phyloP scores from a whole-genome alignment of 2,329 filamentous ascomycete species.

The Xylaria sp. region DNA sequence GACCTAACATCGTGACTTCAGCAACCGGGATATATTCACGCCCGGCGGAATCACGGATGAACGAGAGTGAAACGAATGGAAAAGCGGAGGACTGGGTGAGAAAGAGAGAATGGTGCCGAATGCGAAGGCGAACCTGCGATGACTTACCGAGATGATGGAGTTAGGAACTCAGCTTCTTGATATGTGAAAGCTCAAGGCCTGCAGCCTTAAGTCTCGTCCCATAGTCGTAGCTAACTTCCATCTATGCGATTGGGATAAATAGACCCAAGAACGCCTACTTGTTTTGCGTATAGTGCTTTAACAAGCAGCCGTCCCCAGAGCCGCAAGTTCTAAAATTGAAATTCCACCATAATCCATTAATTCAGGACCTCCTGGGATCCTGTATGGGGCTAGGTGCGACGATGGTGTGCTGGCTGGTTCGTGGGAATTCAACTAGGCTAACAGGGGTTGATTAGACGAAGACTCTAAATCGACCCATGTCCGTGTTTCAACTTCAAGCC shows the following conservation, averaged over 20 bases:
- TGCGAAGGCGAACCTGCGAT: neutral
- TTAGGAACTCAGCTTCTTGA: neutral
- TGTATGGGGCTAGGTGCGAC: neutral
- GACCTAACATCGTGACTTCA: neutral
- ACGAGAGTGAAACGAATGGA: neutral
- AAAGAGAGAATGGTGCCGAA: neutral
- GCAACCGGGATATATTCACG: conserved; percentile 1
- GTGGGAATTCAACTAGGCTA: neutral
- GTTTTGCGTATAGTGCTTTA: neutral
- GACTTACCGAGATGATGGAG: neutral
- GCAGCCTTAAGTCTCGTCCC: neutral
- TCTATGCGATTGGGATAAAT: neutral
- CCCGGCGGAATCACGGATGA: neutral
- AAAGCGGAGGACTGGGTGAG: neutral
- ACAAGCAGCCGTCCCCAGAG: neutral
- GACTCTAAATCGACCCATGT: neutral
- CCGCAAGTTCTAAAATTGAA: neutral
- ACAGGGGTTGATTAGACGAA: neutral
- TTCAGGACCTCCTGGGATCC: neutral
- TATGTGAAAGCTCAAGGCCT: neutral
- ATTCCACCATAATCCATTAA: neutral
- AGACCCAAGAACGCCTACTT: neutral
- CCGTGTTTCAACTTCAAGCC: neutral
- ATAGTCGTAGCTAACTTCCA: neutral
- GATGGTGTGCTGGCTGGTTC: neutral